Percentiles rank a stretch among this genome's conserved stretches.
phyloP scores from a whole-genome alignment of 2,329 filamentous ascomycete genomes.

The Mycosphaerella sp. region DNA sequence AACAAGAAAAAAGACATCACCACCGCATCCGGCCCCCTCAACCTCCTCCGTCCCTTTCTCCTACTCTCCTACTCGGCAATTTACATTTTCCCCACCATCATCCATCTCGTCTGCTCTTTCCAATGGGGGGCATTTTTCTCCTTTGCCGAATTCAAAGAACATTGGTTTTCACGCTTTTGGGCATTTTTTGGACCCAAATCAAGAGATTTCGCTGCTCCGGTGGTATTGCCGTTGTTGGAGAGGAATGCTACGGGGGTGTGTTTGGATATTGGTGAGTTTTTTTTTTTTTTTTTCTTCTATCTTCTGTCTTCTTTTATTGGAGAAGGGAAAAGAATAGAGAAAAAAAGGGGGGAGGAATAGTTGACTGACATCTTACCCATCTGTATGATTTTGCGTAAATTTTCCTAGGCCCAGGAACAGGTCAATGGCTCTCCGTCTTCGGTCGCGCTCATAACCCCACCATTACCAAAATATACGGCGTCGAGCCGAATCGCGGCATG shows the following conservation, averaged over 20 bases:
- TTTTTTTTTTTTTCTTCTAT: too few species aligned
- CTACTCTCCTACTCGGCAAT: slow-evolving; percentile 47
- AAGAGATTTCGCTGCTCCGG: slow-evolving; percentile 37
- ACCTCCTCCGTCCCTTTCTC: slow-evolving; percentile 32
- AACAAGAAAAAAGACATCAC: slow-evolving; percentile 1
- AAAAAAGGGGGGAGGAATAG: too few species aligned
- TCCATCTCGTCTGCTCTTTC: slow-evolving; percentile 32
- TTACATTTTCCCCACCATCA: slow-evolving; percentile 49
- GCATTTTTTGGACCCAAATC: slow-evolving; percentile 47
- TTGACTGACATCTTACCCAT: too few species aligned
- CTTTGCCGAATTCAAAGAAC: slow-evolving; percentile 33
- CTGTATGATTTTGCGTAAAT: too few species aligned
- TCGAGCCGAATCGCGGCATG: slow-evolving; percentile 56
- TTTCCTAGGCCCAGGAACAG: slow-evolving; percentile 46
- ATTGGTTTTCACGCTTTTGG: slow-evolving; percentile 61
- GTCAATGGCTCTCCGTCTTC: slow-evolving; percentile 55
- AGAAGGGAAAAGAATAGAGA: too few species aligned
- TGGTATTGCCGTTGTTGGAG: slow-evolving; percentile 49
- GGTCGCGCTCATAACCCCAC: slow-evolving; percentile 25
- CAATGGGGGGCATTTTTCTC: slow-evolving; percentile 25
- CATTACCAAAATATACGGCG: slow-evolving; percentile 49
- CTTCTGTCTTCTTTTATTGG: too few species aligned
- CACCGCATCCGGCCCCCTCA: slow-evolving; percentile 23
- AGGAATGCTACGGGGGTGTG: slow-evolving; percentile 49
- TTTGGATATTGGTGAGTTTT: slow-evolving; percentile 48